Base-by-base conservation (phyloP, 768 basidiomycete species). In the Phaffia australis region DNA sequence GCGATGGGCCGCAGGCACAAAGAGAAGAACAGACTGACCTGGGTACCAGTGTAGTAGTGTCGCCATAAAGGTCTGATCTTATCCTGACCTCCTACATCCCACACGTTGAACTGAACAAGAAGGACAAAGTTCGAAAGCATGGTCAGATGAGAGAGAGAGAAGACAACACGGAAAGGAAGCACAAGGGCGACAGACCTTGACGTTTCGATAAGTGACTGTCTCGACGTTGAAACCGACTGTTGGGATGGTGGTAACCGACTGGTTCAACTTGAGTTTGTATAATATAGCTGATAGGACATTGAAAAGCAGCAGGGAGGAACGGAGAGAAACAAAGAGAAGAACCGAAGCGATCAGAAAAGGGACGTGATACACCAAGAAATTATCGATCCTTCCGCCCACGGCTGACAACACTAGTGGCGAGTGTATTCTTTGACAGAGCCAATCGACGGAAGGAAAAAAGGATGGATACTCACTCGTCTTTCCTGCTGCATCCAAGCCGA, bases 51-150 rank as follows among this genome's bases (percentile, higher is more conserved):
- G 80, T 97, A 98, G 78, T 98, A 98, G 78, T 98, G 94, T 79
- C 94, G 83, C 94, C 94, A 98, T 51, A 98, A 81, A 29, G 94
- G 94, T 60, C 94, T 83, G 74, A 98, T 98, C 83, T 98, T 98
- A 81, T 98, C 94, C 79, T 98, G 94, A n/a, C 94, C 94, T 73
- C 94, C 94, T 50, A 98, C 94, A 75, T 95, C 91, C 90, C 91
- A 88, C 8, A 89, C 87, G 71, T 89, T 90, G 80, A 90, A 91
- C 76, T 89, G 89, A 21, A 2, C 9, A 9, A 30, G 50, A 18
- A 46, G 27, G 54, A 18, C 23, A 51, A 23, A 29, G 47, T 3
- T 42, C 27, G 6, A 21, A 16, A 18, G 30, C 16, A 23, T 4
- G 18, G 58, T 11, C 18, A 60, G 32, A 46, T 32, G 30, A 16